Base-by-base conservation (phyloP, 495 filamentous ascomycete species). In the Trichoderma erinaceum region DNA sequence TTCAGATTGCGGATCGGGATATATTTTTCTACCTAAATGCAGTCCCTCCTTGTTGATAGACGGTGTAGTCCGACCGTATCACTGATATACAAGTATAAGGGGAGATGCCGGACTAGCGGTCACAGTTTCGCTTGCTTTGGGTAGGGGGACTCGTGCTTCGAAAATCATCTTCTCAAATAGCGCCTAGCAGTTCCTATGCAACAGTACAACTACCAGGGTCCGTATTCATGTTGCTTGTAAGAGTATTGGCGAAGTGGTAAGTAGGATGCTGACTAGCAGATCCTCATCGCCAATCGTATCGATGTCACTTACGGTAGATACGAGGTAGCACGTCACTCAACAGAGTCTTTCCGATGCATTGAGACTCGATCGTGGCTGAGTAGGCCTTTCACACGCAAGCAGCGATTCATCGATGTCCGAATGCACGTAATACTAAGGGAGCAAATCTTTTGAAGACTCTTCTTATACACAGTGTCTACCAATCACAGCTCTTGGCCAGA, bases 401-500 rank as follows among this genome's bases (percentile, higher is more conserved):
- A 48, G 44, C 13, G 44, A 48, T 48, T 16, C 7, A 48, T 15
- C 15, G 15, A 48, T 16, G 13, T 48, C 12, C n/a, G 44, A 11
- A 18, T 29, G 16, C 10, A 29, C 25, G 16, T 7, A 29, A 18
- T 61, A 10, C 8, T 38, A 38, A 38, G 35, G 35, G 35, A 6
- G 35, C 35, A 38, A 3, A 38, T 4, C 4, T 10, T 38, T 38
- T 38, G 15, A 32, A 8, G 5, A 15, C 15, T 32, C 4, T 61
- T 13, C 35, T 61, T 13, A 29, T 61, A 29, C 15, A 21, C 5
- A 18, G 41, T 23, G 11, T 52, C 73, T 77, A 89, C 90, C 90
- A 97, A 75, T 96, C 90, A 77, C 91, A 96, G 50, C 83, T 80
- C 66, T 79, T 77, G 7, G 78, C 86, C 4, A 97, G 72, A 67